Percentiles rank a stretch among this genome's conserved stretches.
phyloP scores from a whole-genome alignment of 306 rosid genomes.

The Lupinus albus region DNA sequence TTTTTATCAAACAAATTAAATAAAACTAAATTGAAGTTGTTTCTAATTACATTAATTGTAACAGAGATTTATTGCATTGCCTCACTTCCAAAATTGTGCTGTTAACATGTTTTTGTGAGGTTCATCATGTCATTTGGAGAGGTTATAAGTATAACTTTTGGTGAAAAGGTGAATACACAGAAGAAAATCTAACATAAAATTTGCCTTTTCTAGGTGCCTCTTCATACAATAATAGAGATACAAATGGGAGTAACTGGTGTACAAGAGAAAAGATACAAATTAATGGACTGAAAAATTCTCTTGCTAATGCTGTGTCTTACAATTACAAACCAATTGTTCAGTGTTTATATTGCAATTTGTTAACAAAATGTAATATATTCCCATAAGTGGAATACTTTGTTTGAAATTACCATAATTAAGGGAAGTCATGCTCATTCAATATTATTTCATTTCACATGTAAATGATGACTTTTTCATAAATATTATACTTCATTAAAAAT shows the following conservation, averaged over 20 bases:
- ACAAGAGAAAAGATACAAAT: conserved; percentile 94
- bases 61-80: conserved; percentile 6
- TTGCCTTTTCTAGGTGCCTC: conserved; percentile 74
- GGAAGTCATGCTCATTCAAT: conserved; percentile 32
- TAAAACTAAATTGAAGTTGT: too few species aligned
- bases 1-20: too few species aligned
- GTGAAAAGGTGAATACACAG: conserved; percentile 22
- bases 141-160: background rate
- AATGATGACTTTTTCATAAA: conserved; percentile 26
- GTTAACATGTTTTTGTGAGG: conserved; percentile 11
- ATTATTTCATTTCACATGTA: conserved; percentile 39
- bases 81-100: background rate
- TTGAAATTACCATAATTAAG: conserved; percentile 33
- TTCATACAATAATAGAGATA: conserved; percentile 95
- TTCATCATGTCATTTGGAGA: conserved; percentile 16
- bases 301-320: conserved; percentile 31
- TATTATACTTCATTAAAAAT: background rate
- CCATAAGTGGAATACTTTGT: conserved; percentile 40
- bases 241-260: conserved; percentile 99
- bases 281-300: conserved; percentile 69
- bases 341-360: conserved; percentile 51
- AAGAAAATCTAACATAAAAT: conserved; percentile 27
- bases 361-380: conserved; percentile 45
- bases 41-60: conserved; percentile 16
- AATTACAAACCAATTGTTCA: conserved; percentile 39